Percentiles rank a stretch among this genome's conserved stretches.
Conservation (phyloP, 805 yeast genomes). For the Komagataella phaffii region DNA sequence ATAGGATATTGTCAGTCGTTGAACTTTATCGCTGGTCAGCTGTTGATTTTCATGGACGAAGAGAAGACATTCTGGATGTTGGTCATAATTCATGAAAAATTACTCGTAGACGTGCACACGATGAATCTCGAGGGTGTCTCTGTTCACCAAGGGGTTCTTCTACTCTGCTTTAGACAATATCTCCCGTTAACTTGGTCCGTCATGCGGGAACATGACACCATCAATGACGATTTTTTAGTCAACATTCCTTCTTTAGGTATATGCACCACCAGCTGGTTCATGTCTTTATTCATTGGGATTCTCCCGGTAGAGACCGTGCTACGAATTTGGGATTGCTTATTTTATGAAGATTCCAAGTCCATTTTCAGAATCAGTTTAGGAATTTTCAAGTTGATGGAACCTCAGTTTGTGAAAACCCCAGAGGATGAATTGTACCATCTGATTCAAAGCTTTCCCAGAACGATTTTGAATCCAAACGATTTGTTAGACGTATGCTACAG, state of each 20-base stretch:
- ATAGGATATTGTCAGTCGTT: conserved; percentile 95
- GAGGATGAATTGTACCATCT: conserved; percentile 50
- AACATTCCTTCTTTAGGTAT: conserved; percentile 83
- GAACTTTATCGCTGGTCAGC: conserved; percentile 81
- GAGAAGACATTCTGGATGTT: conserved; percentile 94
- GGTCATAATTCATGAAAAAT: conserved; percentile 74
- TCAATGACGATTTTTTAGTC: conserved; percentile 35
- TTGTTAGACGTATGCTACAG: conserved; percentile 68
- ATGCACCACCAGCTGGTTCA: conserved; percentile 95
- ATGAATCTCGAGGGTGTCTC: conserved; percentile 87
- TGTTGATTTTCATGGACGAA: conserved; percentile 77
- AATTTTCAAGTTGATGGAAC: conserved; percentile 63
- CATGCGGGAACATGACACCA: conserved; percentile 14
- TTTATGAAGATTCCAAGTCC: conserved; percentile 84
- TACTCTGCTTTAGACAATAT: conserved; percentile 76
- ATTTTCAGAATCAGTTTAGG: conserved; percentile 75
- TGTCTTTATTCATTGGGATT: conserved; percentile 90
- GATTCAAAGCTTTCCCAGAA: conserved; percentile 72
- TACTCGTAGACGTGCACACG: conserved; percentile 86
- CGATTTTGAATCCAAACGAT: conserved; percentile 51
- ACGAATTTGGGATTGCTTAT: conserved; percentile 89
- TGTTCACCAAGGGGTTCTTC: conserved; percentile 85
- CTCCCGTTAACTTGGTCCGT: conserved; percentile 69
- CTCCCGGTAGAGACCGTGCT: conserved; percentile 81
- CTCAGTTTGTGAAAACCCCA: conserved; percentile 11